Conservation (phyloP, 352 stramenopile genomes). For the Phytophthora chlamydospora region DNA sequence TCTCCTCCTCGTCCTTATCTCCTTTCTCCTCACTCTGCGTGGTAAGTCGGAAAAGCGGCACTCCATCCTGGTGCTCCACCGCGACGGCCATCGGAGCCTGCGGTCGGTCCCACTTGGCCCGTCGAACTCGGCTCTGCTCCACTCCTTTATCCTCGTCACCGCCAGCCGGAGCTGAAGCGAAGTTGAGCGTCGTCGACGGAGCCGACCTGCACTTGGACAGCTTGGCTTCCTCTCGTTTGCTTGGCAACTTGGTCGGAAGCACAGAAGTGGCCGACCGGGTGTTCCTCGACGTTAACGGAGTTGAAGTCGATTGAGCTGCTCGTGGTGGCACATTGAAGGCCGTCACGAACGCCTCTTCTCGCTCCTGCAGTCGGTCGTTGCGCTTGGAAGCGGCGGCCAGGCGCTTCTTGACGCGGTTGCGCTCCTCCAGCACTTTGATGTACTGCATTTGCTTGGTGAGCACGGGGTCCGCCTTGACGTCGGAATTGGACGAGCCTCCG, state of each 20-base stretch:
- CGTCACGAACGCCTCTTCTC: constrained; percentile 81
- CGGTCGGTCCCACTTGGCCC: constrained; percentile 67
- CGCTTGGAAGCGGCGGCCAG: constrained; percentile 66
- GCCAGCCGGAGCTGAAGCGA: background rate
- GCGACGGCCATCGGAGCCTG: constrained; percentile 49
- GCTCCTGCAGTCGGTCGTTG: constrained; percentile 57
- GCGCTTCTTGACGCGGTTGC: constrained; percentile 84
- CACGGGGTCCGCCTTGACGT: constrained; percentile 50
- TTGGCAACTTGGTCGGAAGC: constrained; percentile 38
- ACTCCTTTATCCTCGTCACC: constrained; percentile 7
- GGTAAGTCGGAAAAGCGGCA: constrained; percentile 39
- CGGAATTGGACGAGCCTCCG: background rate
- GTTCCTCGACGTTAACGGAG: constrained; percentile 32
- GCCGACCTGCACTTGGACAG: constrained; percentile 45
- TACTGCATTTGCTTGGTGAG: constrained; percentile 84
- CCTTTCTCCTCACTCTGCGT: constrained; percentile 9
- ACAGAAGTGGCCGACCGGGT: constrained; percentile 54
- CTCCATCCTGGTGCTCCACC: constrained; percentile 44
- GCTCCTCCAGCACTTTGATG: constrained; percentile 85
- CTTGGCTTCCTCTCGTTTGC: constrained; percentile 25
- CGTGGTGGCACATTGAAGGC: constrained; percentile 71
- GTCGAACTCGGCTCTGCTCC: constrained; percentile 18
- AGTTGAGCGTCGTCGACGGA: constrained; percentile 48
- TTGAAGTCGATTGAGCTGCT: constrained; percentile 9
- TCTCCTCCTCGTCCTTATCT: constrained; percentile 52